These are phyloP conservation scores for Alliaria petiolata DNA, from an alignment of 345 rosid species.

Conservation along the genomic window DNA sequence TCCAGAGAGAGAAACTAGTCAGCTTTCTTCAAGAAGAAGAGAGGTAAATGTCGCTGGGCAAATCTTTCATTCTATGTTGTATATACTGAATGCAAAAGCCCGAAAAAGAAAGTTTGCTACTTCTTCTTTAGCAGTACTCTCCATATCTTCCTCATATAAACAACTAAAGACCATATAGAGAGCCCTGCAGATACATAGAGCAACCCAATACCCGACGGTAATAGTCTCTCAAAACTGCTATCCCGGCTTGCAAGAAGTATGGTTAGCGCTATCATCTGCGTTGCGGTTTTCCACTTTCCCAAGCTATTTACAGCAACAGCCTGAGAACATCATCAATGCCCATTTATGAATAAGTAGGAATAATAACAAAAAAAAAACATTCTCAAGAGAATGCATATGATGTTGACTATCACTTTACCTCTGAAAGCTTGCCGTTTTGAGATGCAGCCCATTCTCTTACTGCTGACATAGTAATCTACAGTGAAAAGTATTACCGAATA, in stretches of 20 bases:
- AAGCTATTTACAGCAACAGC: constrained; percentile 97
- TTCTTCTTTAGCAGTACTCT: constrained; percentile 57
- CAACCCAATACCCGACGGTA: constrained; percentile 67
- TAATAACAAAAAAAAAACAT: not conserved
- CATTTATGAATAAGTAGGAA: not conserved
- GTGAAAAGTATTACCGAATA: not conserved
- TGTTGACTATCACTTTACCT: constrained; percentile 45
- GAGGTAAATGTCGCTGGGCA: constrained; percentile 16
- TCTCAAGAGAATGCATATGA: not conserved
- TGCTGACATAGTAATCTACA: constrained; percentile 97
- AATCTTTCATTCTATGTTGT: constrained; percentile 32
- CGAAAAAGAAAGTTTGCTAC: constrained; percentile 32
- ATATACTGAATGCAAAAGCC: constrained; percentile 28
- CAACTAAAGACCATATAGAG: constrained; percentile 81
- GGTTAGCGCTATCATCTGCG: constrained; percentile 90
- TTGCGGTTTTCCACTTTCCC: constrained; percentile 99
- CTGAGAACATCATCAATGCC: constrained; percentile 36
- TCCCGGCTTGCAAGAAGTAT: constrained; percentile 86
- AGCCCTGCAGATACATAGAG: constrained; percentile 94
- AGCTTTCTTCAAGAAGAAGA: constrained; percentile 29
- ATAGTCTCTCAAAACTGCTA: constrained; percentile 62
- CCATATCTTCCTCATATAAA: constrained; percentile 83
- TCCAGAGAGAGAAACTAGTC: constrained; percentile 11
- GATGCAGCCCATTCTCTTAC: constrained; percentile 99
- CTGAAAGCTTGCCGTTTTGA: constrained; percentile 67